These are phyloP conservation scores for Aureobasidium sp. DNA, from an alignment of 2,329 filamentous ascomycete species.

Conservation along the genomic window DNA sequence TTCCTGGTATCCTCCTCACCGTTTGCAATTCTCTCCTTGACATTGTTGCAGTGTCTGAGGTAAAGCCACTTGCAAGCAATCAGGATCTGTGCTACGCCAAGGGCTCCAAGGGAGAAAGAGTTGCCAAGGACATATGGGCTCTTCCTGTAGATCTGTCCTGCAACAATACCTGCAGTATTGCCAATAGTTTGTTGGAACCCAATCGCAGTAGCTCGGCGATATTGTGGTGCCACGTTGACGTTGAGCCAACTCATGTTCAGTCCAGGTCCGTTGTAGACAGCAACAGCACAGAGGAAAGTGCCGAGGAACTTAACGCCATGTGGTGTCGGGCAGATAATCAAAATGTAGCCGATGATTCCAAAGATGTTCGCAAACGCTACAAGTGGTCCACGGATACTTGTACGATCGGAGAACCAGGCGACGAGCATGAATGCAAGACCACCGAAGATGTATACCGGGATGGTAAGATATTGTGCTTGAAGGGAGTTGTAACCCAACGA, in stretches of 20 bases:
- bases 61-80: conserved; percentile 15
- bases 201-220: conserved; percentile 42
- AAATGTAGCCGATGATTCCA: conserved; percentile 22
- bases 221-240: conserved; percentile 43
- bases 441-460: conserved; percentile 51
- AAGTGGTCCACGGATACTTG: conserved; percentile 22
- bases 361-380: conserved; percentile 20
- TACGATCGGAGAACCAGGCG: conserved; percentile 42
- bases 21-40: conserved; percentile 9
- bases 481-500: conserved; percentile 47
- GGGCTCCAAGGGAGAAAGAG: conserved; percentile 13
- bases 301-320: conserved; percentile 24
- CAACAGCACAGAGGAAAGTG: conserved; percentile 23
- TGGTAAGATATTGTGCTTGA: conserved; percentile 48
- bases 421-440: conserved; percentile 40
- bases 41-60: conserved; percentile 11
- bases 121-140: conserved; percentile 21
- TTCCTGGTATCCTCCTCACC: conserved; percentile 13
- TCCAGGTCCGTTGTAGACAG: conserved; percentile 32
- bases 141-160: conserved; percentile 39
- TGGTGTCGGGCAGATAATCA: conserved; percentile 20
- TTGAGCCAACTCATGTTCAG: conserved; percentile 43
- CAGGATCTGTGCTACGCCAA: conserved; percentile 11
- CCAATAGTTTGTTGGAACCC: conserved; percentile 43
- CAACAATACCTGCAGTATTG: conserved; percentile 44